These are phyloP conservation scores for Capsicum rhomboideum DNA, from an alignment of 257 asterid genomes.

Conservation along the genomic window DNA sequence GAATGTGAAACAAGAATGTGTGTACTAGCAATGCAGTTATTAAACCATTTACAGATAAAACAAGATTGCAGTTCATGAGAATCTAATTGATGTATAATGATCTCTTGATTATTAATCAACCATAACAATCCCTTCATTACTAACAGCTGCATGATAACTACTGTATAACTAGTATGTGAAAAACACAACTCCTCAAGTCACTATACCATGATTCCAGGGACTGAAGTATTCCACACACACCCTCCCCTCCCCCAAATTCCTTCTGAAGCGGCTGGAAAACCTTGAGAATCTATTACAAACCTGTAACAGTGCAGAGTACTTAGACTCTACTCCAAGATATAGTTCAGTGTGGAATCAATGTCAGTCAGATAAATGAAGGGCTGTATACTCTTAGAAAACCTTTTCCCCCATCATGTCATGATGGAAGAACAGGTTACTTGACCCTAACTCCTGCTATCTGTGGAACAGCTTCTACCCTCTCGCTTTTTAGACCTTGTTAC, in stretches of 20 bases:
- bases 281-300: neutral
- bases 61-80: neutral
- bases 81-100: neutral
- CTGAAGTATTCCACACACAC: neutral
- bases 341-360: neutral
- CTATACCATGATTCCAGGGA: neutral
- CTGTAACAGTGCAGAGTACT: neutral
- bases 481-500: neutral
- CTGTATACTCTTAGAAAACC: neutral
- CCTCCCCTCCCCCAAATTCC: neutral
- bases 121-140: neutral
- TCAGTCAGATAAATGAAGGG: neutral
- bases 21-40: neutral
- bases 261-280: neutral
- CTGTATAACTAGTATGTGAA: neutral
- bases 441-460: neutral
- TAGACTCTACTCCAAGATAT: neutral
- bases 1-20: neutral
- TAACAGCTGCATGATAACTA: neutral
- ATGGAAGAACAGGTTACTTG: neutral
- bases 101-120: neutral
- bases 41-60: neutral
- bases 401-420: neutral
- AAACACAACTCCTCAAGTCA: neutral
- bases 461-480: neutral